Conservation (phyloP, 352 stramenopile genomes). For the Globisporangium ultimum region DNA sequence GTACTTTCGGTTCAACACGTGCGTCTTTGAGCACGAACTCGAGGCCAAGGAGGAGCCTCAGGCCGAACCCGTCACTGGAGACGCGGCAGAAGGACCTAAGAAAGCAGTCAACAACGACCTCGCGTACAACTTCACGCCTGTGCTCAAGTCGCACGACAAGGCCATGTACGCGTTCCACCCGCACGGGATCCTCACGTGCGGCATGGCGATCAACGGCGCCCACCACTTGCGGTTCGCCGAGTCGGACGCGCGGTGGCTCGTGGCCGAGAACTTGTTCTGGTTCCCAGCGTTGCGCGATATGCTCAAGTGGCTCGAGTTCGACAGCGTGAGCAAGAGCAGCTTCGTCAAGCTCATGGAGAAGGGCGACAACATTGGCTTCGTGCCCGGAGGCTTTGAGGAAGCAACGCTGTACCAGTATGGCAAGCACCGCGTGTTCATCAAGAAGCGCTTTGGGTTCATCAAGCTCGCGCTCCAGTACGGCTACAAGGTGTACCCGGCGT, state of each 20-base stretch:
- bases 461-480: slow-evolving; percentile 89
- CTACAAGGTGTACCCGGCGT: slow-evolving; percentile 84
- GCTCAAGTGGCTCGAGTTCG: slow-evolving; percentile 57
- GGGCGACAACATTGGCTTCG: slow-evolving; percentile 61
- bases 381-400: slow-evolving; percentile 93
- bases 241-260: slow-evolving; percentile 48
- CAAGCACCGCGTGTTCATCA: slow-evolving; percentile 88
- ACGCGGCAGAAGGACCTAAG: background rate
- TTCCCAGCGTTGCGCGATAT: slow-evolving; percentile 61
- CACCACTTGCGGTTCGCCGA: slow-evolving; percentile 41
- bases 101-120: slow-evolving; percentile 5
- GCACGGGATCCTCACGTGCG: slow-evolving; percentile 51
- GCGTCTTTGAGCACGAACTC: slow-evolving; percentile 27
- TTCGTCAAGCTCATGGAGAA: slow-evolving; percentile 46
- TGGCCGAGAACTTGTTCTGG: slow-evolving; percentile 54
- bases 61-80: background rate
- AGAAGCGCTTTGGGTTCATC: slow-evolving; percentile 90
- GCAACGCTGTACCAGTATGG: slow-evolving; percentile 79
- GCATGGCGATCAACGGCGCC: slow-evolving; percentile 45
- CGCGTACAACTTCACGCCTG: slow-evolving; percentile 21
- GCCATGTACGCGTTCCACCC: slow-evolving; percentile 55
- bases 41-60: slow-evolving; percentile 12
- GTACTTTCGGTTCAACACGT: slow-evolving; percentile 36
- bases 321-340: slow-evolving; percentile 32
- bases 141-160: slow-evolving; percentile 36